Conservation (phyloP, 1,284 basidiomycete species). For the Moesziomyces sp. region DNA sequence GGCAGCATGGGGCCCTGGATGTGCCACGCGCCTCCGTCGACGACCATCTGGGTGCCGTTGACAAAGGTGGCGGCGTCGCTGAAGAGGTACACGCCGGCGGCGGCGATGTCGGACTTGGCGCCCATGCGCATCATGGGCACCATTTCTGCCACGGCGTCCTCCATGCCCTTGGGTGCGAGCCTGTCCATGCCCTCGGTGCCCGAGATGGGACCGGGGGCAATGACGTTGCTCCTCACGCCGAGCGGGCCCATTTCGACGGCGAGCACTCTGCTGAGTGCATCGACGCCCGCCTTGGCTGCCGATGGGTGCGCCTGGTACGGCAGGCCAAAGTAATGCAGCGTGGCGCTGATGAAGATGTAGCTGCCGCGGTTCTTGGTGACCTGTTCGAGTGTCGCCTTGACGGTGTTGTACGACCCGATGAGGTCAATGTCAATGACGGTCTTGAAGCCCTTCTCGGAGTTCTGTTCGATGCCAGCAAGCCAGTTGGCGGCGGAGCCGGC, state of each 20-base stretch:
- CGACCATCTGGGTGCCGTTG: conserved; percentile 72
- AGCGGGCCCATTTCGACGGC: conserved; percentile 92
- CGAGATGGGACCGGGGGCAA: conserved; percentile 85
- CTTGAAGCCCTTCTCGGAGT: conserved; percentile 73
- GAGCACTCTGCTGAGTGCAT: conserved; percentile 83
- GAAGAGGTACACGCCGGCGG: conserved; percentile 85
- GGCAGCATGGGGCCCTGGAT: conserved; percentile 59
- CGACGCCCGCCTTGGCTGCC: conserved; percentile 93
- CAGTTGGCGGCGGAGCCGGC: conserved; percentile 76
- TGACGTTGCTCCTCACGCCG: conserved; percentile 92
- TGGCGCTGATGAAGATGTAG: conserved; percentile 91
- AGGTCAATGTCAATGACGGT: conserved; percentile 95
- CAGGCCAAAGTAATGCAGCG: conserved; percentile 87
- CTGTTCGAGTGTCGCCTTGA: conserved; percentile 69
- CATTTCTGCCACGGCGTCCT: conserved; percentile 48
- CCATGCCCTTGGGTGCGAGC: conserved; percentile 72
- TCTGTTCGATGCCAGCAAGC: conserved; percentile 62
- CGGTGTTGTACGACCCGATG: conserved; percentile 89
- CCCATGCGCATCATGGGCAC: conserved; percentile 65
- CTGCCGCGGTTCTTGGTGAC: conserved; percentile 72
- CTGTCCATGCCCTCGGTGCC: conserved; percentile 87
- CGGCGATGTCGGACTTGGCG: conserved; percentile 77
- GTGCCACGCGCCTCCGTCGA: conserved; percentile 58
- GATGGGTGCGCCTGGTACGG: conserved; percentile 92
- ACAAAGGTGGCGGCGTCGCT: conserved; percentile 85